A percentile compares a stretch with the other conserved stretches of the same genome.
phyloP scores from a whole-genome alignment of 2,329 filamentous ascomycete genomes.

The Colletotrichum abscissum region DNA sequence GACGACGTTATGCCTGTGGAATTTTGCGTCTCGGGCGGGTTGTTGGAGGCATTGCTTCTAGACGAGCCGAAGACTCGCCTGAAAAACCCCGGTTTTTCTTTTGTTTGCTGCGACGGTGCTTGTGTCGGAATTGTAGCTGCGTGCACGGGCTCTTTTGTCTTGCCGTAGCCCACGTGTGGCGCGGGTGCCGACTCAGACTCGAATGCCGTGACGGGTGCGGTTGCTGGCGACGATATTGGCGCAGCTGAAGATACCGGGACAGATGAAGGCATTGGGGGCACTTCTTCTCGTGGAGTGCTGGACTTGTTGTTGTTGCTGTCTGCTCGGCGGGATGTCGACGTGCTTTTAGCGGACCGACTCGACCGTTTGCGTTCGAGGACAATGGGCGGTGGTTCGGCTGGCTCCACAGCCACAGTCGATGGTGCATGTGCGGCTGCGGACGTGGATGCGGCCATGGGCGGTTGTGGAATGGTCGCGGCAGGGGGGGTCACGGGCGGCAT shows the following conservation, averaged over 20 bases:
- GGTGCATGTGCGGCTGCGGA: background rate
- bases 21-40: constrained; percentile 28
- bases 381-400: constrained; percentile 17
- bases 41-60: constrained; percentile 57
- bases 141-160: constrained; percentile 63
- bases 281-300: constrained; percentile 8
- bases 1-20: constrained; percentile 47
- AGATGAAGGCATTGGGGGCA: background rate
- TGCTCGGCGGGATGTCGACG: constrained; percentile 18
- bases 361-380: constrained; percentile 27
- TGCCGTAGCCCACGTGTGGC: constrained; percentile 69
- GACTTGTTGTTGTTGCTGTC: constrained; percentile 2
- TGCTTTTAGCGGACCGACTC: constrained; percentile 26
- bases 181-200: constrained; percentile 67
- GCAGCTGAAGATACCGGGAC: constrained; percentile 29
- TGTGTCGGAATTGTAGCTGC: constrained; percentile 63
- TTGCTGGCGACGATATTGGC: constrained; percentile 49
- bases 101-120: constrained; percentile 57
- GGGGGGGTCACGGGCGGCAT: constrained; percentile 16
- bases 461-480: constrained; percentile 34
- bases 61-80: constrained; percentile 87
- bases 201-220: constrained; percentile 47
- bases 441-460: constrained; percentile 5
- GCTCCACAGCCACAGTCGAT: constrained; percentile 6
- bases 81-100: constrained; percentile 89